Evolutionary conservation across 2,329 filamentous ascomycete genomes (phyloP).

Genomic region (Aspergillus fijiensis): DNA sequence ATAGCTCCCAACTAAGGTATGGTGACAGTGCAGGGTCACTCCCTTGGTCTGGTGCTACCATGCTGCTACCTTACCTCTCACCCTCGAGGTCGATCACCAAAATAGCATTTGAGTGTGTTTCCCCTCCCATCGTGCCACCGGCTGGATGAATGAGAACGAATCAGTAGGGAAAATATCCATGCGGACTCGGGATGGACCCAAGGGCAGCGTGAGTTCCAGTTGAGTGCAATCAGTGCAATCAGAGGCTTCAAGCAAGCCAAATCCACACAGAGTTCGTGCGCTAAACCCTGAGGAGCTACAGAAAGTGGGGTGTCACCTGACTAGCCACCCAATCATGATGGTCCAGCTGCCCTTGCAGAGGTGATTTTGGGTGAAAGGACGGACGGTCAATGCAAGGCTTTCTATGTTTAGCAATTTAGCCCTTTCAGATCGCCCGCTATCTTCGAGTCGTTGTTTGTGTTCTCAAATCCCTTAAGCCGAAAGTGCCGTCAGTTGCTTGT

Average conservation of each 20-base stretch:
- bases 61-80: constrained; percentile 15
- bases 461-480: not conserved
- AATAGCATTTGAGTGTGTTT: constrained; percentile 14
- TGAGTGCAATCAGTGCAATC: no score
- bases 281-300: constrained; percentile 2
- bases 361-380: constrained; percentile 1
- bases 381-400: constrained; percentile 22
- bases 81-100: not conserved
- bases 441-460: constrained; percentile 1
- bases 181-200: not conserved
- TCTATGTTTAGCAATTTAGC: constrained; percentile 27
- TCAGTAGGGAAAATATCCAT: not conserved
- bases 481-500: not conserved
- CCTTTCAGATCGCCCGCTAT: constrained; percentile 19
- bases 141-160: constrained; percentile 14
- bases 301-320: constrained; percentile 11
- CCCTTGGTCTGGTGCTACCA: constrained; percentile 17
- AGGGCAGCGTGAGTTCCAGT: not conserved
- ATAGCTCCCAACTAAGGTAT: constrained; percentile 5
- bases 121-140: constrained; percentile 21
- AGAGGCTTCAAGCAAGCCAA: constrained; percentile 9
- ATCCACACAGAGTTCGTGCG: constrained; percentile 9
- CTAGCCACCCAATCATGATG: constrained; percentile 12
- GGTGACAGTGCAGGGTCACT: constrained; percentile 37
- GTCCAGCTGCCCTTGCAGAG: constrained; percentile 8